A percentile compares a stretch with the other conserved stretches of the same genome.
phyloP scores from a whole-genome alignment of 2,329 filamentous ascomycete species.

The Dendrostoma leiphaemia region DNA sequence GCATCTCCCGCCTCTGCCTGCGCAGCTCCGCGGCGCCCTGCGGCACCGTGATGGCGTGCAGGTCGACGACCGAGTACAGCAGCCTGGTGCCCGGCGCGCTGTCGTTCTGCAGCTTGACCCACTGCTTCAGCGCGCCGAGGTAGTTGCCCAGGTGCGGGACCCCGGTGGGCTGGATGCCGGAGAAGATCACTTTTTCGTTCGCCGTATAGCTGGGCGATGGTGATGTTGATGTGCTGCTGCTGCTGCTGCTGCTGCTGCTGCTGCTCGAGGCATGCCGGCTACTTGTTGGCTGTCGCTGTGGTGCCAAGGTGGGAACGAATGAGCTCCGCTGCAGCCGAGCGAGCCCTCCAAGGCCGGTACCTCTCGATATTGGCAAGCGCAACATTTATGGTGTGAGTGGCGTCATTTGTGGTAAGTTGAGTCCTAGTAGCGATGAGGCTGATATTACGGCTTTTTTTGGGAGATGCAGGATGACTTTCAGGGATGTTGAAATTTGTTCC shows the following conservation, averaged over 20 bases:
- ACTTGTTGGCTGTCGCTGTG: neutral
- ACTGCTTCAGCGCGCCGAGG: slow-evolving; percentile 82
- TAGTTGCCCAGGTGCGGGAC: slow-evolving; percentile 95
- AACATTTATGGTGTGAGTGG: slow-evolving; percentile 2
- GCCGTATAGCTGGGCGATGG: slow-evolving; percentile 13
- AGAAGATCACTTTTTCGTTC: slow-evolving; percentile 68
- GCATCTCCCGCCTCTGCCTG: slow-evolving; percentile 66
- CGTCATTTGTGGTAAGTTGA: neutral
- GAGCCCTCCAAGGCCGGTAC: neutral
- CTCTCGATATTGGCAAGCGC: neutral
- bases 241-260: neutral
- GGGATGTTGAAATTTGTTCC: slow-evolving; percentile 3
- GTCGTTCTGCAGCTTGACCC: slow-evolving; percentile 75
- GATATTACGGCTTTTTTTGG: neutral
- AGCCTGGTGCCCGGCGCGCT: slow-evolving; percentile 57
- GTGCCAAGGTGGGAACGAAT: neutral
- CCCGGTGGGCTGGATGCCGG: slow-evolving; percentile 94
- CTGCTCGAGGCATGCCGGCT: slow-evolving; percentile 3
- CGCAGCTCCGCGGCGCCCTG: slow-evolving; percentile 63
- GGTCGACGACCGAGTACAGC: slow-evolving; percentile 85
- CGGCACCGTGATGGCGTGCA: slow-evolving; percentile 85
- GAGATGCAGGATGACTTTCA: neutral
- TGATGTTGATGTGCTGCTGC: neutral
- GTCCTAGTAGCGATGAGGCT: neutral
- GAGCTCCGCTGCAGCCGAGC: neutral